A percentile compares a stretch with the other conserved stretches of the same genome.
Evolutionary conservation across 768 basidiomycete species (phyloP).

Genomic region (Kwoniella sp.): DNA sequence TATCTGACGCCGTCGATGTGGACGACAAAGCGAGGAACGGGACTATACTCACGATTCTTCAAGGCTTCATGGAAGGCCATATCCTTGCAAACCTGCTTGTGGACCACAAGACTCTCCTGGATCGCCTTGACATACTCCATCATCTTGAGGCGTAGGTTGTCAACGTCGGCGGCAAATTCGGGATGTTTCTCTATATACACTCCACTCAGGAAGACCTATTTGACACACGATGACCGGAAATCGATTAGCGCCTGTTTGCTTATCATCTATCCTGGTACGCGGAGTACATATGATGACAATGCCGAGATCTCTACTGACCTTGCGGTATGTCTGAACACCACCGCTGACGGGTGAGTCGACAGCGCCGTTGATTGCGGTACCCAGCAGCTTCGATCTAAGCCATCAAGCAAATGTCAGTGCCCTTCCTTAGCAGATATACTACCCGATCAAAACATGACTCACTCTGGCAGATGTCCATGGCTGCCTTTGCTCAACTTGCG

Average conservation of each 20-base stretch:
- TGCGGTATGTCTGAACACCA: constrained; percentile 76
- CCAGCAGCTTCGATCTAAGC: constrained; percentile 63
- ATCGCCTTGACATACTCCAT: constrained; percentile 69
- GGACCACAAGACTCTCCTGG: constrained; percentile 78
- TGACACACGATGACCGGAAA: neutral
- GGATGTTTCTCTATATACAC: constrained; percentile 71
- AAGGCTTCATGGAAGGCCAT: constrained; percentile 88
- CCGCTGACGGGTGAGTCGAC: constrained; percentile 79
- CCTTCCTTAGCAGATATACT: no score
- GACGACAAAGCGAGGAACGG: no score
- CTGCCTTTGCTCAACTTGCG: constrained; percentile 13
- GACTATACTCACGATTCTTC: constrained; percentile 60
- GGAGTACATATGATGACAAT: no score
- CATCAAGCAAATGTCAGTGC: no score
- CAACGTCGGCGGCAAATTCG: constrained; percentile 69
- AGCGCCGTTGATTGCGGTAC: constrained; percentile 81
- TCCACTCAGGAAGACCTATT: constrained; percentile 66
- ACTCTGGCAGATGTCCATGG: constrained; percentile 32
- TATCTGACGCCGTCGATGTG: no score
- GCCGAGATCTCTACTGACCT: constrained; percentile 45
- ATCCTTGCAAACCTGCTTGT: constrained; percentile 84
- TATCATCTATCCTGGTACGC: no score
- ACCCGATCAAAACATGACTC: constrained; percentile 18
- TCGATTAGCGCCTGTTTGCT: neutral
- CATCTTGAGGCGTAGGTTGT: constrained; percentile 71